Base-by-base conservation (phyloP, 345 rosid genomes). In the Raphanus raphanistrum region DNA sequence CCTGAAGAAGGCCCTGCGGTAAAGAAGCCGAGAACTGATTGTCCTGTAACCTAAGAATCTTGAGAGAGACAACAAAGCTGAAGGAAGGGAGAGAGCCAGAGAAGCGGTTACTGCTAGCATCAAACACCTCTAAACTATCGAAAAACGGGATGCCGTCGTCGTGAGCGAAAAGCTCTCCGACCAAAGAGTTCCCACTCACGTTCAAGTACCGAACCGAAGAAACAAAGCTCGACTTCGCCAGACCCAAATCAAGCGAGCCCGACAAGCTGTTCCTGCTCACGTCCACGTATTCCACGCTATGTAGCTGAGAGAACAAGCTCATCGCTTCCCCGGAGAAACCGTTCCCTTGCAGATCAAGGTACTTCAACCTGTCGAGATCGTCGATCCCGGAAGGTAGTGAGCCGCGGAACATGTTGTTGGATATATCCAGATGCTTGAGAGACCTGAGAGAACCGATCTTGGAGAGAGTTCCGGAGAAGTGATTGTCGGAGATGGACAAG, bases 101-200 rank as follows among this genome's bases (percentile, higher is more conserved):
- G 74, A 94, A 82, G 72, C 76, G 85, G 80, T 91, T 94, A 70
- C 85, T 74, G 81, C 91, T 91, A 10, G 90, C 98, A 91, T 94
- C 98, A 66, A 94, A 85, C 72, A 90, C 97, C 79, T 94, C 96
- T 73, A 91, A 82, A 70, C 89, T 89, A 81, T 91, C 97, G 38
- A 94, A 94, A 85, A 64, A 94, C 2, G 96, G 90, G 76, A 88
- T 82, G 58, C 94, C 92, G 73, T 15, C 55, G 6, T 45, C 96
- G 72, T 89, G 90, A 76, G 90, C 87, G 72, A 91, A 91, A 70
- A 90, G 87, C 83, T 86, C 69, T 11, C 96, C 97, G 16, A 25
- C 83, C 79, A 94, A 67, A 65, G 83, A 59, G 75, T 93, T 90
- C 54, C 71, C 76, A 83, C 98, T 91, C 52, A 88, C 69, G 68